These are phyloP conservation scores for Chaetoscypha palmicola DNA, from an alignment of 2,329 filamentous ascomycete species.

Conservation along the genomic window DNA sequence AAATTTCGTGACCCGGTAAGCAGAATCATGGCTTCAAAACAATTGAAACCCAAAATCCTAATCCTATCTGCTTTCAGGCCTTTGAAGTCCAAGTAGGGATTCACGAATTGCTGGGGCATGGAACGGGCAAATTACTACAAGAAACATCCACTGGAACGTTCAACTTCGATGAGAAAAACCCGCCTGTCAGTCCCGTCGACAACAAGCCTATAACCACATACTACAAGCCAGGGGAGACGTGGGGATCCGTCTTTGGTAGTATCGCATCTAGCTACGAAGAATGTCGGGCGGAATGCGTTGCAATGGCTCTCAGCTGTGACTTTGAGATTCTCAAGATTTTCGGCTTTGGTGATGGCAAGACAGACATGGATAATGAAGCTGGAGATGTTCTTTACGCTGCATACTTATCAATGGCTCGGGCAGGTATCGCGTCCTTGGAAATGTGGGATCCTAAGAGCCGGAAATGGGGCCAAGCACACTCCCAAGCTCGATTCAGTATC, in stretches of 20 bases:
- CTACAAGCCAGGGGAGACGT: constrained; percentile 94
- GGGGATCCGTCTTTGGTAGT: constrained; percentile 85
- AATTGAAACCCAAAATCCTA: too few relatives aligned
- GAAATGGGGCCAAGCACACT: constrained; percentile 92
- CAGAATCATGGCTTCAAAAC: too few relatives aligned
- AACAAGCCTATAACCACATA: constrained; percentile 72
- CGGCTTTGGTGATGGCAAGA: constrained; percentile 72
- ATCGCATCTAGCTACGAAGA: constrained; percentile 89
- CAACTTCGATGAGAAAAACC: constrained; percentile 82
- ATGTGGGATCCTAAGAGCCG: constrained; percentile 88
- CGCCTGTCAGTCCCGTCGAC: constrained; percentile 73
- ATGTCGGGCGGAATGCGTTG: constrained; percentile 88
- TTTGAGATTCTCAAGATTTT: constrained; percentile 87
- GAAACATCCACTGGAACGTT: constrained; percentile 74
- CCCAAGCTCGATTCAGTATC: constrained; percentile 86
- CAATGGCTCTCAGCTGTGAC: constrained; percentile 85
- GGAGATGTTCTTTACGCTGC: constrained; percentile 82
- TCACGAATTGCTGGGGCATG: constrained; percentile 82
- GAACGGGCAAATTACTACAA: constrained; percentile 88
- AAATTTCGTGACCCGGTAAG: constrained; percentile 65
- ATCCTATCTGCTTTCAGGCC: constrained; percentile 37
- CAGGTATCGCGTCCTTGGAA: constrained; percentile 81
- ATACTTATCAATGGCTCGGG: constrained; percentile 89
- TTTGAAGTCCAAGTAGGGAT: constrained; percentile 96
- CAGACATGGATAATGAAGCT: constrained; percentile 66